Conservation (phyloP, 805 yeast genomes). For the Saccharomyces kudriavzevii region DNA sequence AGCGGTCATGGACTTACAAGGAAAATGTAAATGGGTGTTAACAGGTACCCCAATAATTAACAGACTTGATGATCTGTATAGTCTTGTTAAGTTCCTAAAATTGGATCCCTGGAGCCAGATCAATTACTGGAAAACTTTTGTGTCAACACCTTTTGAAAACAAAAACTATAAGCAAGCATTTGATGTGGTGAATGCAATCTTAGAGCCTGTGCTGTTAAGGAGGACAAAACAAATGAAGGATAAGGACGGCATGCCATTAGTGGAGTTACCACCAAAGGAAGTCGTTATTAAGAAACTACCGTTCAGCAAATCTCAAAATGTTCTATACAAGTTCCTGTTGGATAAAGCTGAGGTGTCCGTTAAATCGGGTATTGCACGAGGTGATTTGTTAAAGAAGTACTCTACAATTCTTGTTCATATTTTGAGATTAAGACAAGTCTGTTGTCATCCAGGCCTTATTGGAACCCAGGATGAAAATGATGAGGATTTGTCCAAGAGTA, state of each 20-base stretch:
- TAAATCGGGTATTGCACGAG: conserved; percentile 49
- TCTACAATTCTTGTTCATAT: conserved; percentile 77
- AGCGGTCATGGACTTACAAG: conserved; percentile 59
- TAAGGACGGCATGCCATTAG: conserved; percentile 62
- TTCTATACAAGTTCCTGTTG: conserved; percentile 60
- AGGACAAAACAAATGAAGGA: conserved; percentile 82
- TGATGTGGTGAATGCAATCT: conserved; percentile 73
- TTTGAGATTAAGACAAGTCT: conserved; percentile 73
- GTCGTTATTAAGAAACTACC: conserved; percentile 59
- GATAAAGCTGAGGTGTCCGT: conserved; percentile 58
- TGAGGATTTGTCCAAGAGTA: conserved; percentile 33
- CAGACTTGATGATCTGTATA: conserved; percentile 75
- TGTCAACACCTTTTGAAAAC: conserved; percentile 75
- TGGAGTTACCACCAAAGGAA: conserved; percentile 68
- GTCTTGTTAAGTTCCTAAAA: conserved; percentile 62
- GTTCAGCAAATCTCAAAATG: conserved; percentile 58
- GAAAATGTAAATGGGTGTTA: conserved; percentile 69
- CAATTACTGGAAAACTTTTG: conserved; percentile 79
- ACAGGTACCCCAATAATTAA: conserved; percentile 94
- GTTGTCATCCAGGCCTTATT: conserved; percentile 74
- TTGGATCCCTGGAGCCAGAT: conserved; percentile 88
- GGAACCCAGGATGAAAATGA: conserved; percentile 45
- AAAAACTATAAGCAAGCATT: conserved; percentile 64
- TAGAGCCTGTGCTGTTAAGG: conserved; percentile 75
- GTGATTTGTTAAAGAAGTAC: conserved; percentile 63